Evolutionary conservation across 2,329 filamentous ascomycete species (phyloP).

Genomic region (Aspergillus chevalieri): DNA sequence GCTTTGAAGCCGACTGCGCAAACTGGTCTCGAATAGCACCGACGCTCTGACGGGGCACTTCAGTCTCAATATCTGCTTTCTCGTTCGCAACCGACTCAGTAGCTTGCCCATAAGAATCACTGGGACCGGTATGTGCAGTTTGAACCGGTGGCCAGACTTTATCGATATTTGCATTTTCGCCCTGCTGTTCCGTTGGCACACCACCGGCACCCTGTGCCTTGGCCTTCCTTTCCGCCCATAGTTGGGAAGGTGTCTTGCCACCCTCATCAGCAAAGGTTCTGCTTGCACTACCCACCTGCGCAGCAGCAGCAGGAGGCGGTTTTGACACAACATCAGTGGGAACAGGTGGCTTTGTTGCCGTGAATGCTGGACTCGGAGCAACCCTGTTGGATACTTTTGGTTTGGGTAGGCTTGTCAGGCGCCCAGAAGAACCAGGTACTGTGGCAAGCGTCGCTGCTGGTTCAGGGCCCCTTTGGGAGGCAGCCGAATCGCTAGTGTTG

Average conservation of each 20-base stretch:
- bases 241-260: constrained; percentile 91
- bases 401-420: constrained; percentile 82
- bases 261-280: constrained; percentile 90
- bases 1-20: constrained; percentile 56
- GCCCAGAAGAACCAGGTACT: constrained; percentile 64
- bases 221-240: constrained; percentile 97
- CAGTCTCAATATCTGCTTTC: constrained; percentile 45
- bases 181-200: constrained; percentile 54
- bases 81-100: constrained; percentile 53
- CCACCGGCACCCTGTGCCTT: constrained; percentile 58
- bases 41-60: constrained; percentile 59
- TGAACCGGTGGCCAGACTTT: constrained; percentile 87
- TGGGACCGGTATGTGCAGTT: constrained; percentile 60
- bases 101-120: constrained; percentile 53
- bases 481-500: constrained; percentile 42
- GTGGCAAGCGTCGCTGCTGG: constrained; percentile 50
- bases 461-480: constrained; percentile 25
- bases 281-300: constrained; percentile 68
- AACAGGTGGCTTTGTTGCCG: constrained; percentile 81
- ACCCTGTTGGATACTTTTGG: constrained; percentile 93
- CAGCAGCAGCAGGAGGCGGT: constrained; percentile 53
- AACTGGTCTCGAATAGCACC: constrained; percentile 76
- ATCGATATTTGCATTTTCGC: constrained; percentile 65
- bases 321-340: constrained; percentile 59
- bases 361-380: constrained; percentile 63